Evolutionary conservation across 2,329 filamentous ascomycete species (phyloP).

Genomic region (Onygenales sp.): DNA sequence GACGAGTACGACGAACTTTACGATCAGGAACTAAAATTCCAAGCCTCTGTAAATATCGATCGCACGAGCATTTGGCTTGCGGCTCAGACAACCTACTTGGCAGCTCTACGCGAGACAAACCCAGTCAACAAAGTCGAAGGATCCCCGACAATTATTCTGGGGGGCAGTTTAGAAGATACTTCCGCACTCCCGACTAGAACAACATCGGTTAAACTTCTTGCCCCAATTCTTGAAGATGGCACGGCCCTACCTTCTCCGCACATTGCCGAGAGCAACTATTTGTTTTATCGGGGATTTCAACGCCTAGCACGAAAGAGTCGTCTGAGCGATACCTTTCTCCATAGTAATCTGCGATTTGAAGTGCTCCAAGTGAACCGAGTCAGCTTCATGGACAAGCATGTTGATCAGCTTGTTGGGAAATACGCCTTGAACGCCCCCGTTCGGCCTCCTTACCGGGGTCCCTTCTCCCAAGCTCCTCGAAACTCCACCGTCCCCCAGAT

Average conservation of each 20-base stretch:
- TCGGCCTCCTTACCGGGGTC: slow-evolving; percentile 60
- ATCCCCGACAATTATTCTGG: slow-evolving; percentile 11
- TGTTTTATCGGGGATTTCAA: slow-evolving; percentile 83
- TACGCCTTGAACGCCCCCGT: slow-evolving; percentile 66
- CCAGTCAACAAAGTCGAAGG: slow-evolving; percentile 38
- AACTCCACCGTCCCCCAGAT: slow-evolving; percentile 57
- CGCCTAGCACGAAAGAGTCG: slow-evolving; percentile 40
- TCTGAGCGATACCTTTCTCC: slow-evolving; percentile 68
- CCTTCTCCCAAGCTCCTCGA: slow-evolving; percentile 62
- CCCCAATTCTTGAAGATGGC: slow-evolving; percentile 31
- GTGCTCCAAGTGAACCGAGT: slow-evolving; percentile 76
- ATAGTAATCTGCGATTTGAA: slow-evolving; percentile 77
- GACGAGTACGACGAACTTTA: slow-evolving; percentile 69
- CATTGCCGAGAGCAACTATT: slow-evolving; percentile 55
- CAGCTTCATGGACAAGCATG: slow-evolving; percentile 61
- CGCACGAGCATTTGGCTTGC: slow-evolving; percentile 79
- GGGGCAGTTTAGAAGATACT: slow-evolving; percentile 14
- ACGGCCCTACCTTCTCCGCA: slow-evolving; percentile 26
- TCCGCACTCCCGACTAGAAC: slow-evolving; percentile 13
- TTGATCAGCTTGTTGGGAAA: slow-evolving; percentile 74
- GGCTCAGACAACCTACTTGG: slow-evolving; percentile 69
- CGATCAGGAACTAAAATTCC: slow-evolving; percentile 60
- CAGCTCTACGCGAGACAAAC: slow-evolving; percentile 52
- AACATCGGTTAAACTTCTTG: slow-evolving; percentile 23
- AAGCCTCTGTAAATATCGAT: slow-evolving; percentile 65